Conservation (phyloP, 2,329 filamentous ascomycete genomes). For the Paecilomyces formosus region DNA sequence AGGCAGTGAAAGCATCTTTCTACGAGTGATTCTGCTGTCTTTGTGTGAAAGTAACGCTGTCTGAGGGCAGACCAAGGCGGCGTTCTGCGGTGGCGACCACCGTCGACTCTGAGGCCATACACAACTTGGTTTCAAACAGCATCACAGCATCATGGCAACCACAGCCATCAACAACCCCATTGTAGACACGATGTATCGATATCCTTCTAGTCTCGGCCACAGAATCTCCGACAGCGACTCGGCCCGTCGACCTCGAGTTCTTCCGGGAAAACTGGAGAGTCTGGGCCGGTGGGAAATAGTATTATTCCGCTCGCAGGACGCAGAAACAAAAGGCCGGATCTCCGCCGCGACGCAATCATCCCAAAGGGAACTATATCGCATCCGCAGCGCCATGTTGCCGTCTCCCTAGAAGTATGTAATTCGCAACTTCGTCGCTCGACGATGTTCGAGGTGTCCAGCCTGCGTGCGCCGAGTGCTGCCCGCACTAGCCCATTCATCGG, state of each 20-base stretch:
- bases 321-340: conserved; percentile 35
- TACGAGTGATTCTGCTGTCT: not conserved
- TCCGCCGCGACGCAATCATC: conserved; percentile 28
- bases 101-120: not conserved
- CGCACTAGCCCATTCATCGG: conserved; percentile 28
- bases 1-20: not conserved
- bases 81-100: not conserved
- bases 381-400: conserved; percentile 7
- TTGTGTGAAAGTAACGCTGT: not conserved
- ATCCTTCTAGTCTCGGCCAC: not conserved
- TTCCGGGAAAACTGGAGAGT: conserved; percentile 9
- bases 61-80: not conserved
- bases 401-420: not conserved
- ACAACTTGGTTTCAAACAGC: not conserved
- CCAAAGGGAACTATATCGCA: conserved; percentile 17
- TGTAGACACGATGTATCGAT: not conserved
- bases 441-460: conserved; percentile 25
- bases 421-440: conserved; percentile 12
- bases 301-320: conserved; percentile 33
- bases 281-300: conserved; percentile 30
- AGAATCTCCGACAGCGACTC: not conserved
- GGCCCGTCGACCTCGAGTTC: not conserved
- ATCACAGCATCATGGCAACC: not conserved
- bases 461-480: conserved; percentile 19
- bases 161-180: not conserved